A percentile compares a stretch with the other conserved stretches of the same genome.
These are phyloP conservation scores for Annulohypoxylon truncatum DNA, from an alignment of 2,329 filamentous ascomycete genomes.

Conservation along the genomic window DNA sequence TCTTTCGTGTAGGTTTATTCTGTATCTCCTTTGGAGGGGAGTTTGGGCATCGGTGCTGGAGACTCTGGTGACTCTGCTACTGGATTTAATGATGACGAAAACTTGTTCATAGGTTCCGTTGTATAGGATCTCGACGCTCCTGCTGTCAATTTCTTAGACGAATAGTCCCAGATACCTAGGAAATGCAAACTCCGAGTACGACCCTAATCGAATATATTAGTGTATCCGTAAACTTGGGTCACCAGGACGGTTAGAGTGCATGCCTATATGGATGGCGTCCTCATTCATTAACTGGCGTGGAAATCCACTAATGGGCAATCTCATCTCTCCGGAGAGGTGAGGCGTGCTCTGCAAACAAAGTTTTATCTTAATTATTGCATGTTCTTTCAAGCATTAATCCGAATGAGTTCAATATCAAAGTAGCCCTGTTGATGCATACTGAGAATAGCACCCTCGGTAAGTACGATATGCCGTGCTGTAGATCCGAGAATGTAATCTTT, in stretches of 20 bases:
- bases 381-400: slow-evolving; percentile 38
- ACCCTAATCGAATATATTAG: not conserved
- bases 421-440: slow-evolving; percentile 46
- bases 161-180: not conserved
- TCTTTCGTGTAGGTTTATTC: not conserved
- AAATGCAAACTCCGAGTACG: not conserved
- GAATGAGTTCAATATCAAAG: slow-evolving; percentile 44
- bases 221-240: not conserved
- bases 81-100: not conserved
- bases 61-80: slow-evolving; percentile 7
- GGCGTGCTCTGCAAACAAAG: slow-evolving; percentile 39
- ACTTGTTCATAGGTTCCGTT: not conserved
- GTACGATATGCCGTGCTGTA: slow-evolving; percentile 38
- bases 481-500: slow-evolving; percentile 37
- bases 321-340: slow-evolving; percentile 39
- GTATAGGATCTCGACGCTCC: not conserved
- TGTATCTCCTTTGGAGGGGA: slow-evolving; percentile 4
- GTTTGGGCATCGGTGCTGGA: not conserved
- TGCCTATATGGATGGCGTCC: slow-evolving; percentile 25
- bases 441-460: slow-evolving; percentile 42
- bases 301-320: slow-evolving; percentile 47
- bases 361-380: slow-evolving; percentile 41
- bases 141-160: not conserved
- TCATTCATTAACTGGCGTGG: slow-evolving; percentile 47
- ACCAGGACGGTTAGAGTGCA: not conserved